phyloP scores from a whole-genome alignment of 169 alveolate species.

The Cryptosporidium parvum region DNA sequence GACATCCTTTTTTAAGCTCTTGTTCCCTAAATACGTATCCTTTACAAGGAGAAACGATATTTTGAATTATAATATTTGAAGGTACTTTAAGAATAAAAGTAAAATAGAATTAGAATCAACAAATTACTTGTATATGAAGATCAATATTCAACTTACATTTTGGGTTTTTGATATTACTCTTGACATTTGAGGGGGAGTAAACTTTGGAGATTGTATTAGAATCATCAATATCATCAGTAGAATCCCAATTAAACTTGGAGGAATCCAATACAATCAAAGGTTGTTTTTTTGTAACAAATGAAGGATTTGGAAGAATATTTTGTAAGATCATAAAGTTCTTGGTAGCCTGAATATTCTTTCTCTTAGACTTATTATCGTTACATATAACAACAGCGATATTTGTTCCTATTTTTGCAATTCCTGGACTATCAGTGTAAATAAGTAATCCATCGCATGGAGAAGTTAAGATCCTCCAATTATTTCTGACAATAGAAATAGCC shows the following conservation, averaged over 20 bases:
- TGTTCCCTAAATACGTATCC: conserved; percentile 18
- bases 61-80: conserved; percentile 19
- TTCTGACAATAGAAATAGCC: conserved; percentile 50
- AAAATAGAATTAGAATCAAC: neutral
- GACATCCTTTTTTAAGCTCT: conserved; percentile 38
- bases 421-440: conserved; percentile 59
- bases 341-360: conserved; percentile 37
- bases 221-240: neutral
- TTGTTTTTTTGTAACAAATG: conserved; percentile 31
- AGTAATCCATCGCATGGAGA: conserved; percentile 69
- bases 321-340: conserved; percentile 34
- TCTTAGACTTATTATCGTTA: conserved; percentile 10
- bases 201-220: neutral
- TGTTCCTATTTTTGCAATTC: conserved; percentile 35
- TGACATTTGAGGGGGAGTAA: conserved; percentile 21
- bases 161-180: conserved; percentile 5
- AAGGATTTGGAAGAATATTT: conserved; percentile 63
- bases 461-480: conserved; percentile 50
- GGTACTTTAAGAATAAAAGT: conserved; percentile 1
- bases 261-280: conserved; percentile 52
- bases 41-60: conserved; percentile 51
- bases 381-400: conserved; percentile 54
- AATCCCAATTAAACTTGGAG: conserved; percentile 28
- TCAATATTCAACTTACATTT: conserved; percentile 38
- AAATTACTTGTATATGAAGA: neutral